Conservation (phyloP, 2,329 filamentous ascomycete genomes). For the Elsinoe batatas region DNA sequence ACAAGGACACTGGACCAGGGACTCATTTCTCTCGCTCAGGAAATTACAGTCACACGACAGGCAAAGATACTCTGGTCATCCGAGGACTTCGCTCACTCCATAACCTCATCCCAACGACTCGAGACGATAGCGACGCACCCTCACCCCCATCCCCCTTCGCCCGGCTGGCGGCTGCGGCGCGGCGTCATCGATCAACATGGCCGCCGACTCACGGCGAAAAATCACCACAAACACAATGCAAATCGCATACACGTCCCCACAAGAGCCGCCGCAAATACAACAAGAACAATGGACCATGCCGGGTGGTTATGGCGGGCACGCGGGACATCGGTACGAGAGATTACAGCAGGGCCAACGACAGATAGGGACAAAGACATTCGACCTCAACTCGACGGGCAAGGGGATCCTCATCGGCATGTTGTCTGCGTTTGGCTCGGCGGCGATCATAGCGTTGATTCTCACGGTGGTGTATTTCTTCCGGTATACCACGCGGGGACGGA, state of each 20-base stretch:
- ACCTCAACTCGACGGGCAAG: slow-evolving; percentile 47
- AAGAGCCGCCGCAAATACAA: slow-evolving; percentile 9
- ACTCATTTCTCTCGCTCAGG: too few relatives aligned
- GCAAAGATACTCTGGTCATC: too few relatives aligned
- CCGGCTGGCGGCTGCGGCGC: slow-evolving; percentile 16
- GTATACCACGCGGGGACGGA: slow-evolving; percentile 78
- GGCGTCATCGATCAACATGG: slow-evolving; percentile 1
- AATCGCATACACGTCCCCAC: slow-evolving; percentile 12
- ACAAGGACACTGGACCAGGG: too few relatives aligned
- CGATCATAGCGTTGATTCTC: slow-evolving; percentile 70
- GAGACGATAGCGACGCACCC: neutral
- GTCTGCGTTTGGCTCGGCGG: slow-evolving; percentile 85
- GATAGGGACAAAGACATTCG: neutral
- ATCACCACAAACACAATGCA: slow-evolving; percentile 15
- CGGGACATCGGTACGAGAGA: neutral
- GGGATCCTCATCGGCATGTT: slow-evolving; percentile 92
- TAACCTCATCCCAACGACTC: neutral
- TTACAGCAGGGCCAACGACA: neutral
- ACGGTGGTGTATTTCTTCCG: slow-evolving; percentile 85
- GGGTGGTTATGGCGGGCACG: neutral
- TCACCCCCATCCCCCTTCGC: slow-evolving; percentile 15
- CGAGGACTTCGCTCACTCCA: too few relatives aligned
- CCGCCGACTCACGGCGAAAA: neutral
- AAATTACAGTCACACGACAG: too few relatives aligned
- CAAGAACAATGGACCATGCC: slow-evolving; percentile 13